Percentiles rank a stretch among this genome's conserved stretches.
phyloP scores from a whole-genome alignment of 768 basidiomycete genomes.

The Lactarius vividus region DNA sequence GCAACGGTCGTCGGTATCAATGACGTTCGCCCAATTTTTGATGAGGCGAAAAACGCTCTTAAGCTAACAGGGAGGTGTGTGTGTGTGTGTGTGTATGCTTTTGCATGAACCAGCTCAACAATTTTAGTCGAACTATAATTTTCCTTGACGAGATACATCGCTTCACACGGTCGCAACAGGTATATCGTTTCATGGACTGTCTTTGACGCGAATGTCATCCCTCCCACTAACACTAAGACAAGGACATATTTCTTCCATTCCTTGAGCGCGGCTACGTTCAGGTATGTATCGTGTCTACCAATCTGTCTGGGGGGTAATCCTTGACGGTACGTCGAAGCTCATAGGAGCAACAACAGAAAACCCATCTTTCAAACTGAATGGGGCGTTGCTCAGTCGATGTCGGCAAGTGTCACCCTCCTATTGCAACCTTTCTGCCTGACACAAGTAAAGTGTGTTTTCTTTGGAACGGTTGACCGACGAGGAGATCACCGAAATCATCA shows the following conservation, averaged over 20 bases:
- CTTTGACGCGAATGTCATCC: background rate
- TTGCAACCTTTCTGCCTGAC: constrained; percentile 3
- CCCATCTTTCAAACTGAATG: constrained; percentile 79
- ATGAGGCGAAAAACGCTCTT: constrained; percentile 69
- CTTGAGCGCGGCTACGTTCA: constrained; percentile 77
- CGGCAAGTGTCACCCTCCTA: constrained; percentile 44
- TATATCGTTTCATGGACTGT: constrained; percentile 25
- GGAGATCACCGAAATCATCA: constrained; percentile 59
- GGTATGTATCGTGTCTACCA: constrained; percentile 34
- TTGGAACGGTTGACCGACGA: constrained; percentile 64
- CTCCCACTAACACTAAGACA: constrained; percentile 27
- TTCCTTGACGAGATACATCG: constrained; percentile 88
- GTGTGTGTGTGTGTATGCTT: constrained; percentile 37
- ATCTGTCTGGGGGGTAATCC: background rate
- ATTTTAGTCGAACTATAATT: constrained; percentile 60
- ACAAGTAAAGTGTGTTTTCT: constrained; percentile 60
- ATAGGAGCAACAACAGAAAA: constrained; percentile 89
- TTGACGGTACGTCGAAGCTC: constrained; percentile 40
- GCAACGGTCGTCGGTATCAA: constrained; percentile 70
- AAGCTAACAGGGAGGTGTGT: constrained; percentile 61
- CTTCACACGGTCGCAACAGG: constrained; percentile 71
- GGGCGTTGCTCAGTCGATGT: constrained; percentile 74
- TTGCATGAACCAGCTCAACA: background rate
- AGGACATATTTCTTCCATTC: constrained; percentile 83
- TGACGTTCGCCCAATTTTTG: constrained; percentile 69